phyloP scores from a whole-genome alignment of 306 rosid species.

The Quillaja saponaria region DNA sequence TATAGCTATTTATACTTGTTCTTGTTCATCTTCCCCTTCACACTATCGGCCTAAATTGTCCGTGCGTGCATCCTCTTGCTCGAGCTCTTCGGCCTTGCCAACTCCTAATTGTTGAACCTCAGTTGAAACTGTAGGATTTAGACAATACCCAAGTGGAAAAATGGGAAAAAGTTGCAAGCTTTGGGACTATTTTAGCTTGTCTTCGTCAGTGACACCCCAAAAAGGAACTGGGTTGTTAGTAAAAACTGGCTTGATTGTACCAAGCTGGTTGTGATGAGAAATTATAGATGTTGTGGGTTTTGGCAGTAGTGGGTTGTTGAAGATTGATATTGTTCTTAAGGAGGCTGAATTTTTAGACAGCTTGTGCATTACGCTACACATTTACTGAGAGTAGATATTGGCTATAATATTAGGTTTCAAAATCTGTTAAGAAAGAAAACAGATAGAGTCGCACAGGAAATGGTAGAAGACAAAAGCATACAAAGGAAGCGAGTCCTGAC shows the following conservation, averaged over 20 bases:
- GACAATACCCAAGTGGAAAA: constrained; percentile 42
- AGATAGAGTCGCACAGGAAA: background rate
- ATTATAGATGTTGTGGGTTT: constrained; percentile 2
- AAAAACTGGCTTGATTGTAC: constrained; percentile 3
- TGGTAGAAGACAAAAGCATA: background rate
- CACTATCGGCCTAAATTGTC: constrained; percentile 53
- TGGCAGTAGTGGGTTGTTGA: constrained; percentile 17
- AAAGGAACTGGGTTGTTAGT: background rate
- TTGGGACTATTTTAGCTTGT: constrained; percentile 18
- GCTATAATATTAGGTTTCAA: background rate
- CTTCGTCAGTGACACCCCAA: constrained; percentile 1
- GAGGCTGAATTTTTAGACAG: constrained; percentile 29
- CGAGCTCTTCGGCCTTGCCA: constrained; percentile 18
- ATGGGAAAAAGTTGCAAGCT: constrained; percentile 31
- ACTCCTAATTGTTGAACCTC: constrained; percentile 23
- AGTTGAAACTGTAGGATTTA: constrained; percentile 27
- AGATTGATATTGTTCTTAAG: constrained; percentile 11
- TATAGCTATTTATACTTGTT: constrained; percentile 48
- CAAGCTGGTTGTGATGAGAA: constrained; percentile 13
- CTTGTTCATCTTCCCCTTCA: constrained; percentile 57
- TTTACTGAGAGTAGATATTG: no score
- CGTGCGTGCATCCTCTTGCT: constrained; percentile 22
- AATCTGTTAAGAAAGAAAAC: background rate
- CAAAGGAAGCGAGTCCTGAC: no score
- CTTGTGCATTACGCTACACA: constrained; percentile 37